Evolutionary conservation across 495 filamentous ascomycete species (phyloP).

Genomic region (Viridothelium virens): DNA sequence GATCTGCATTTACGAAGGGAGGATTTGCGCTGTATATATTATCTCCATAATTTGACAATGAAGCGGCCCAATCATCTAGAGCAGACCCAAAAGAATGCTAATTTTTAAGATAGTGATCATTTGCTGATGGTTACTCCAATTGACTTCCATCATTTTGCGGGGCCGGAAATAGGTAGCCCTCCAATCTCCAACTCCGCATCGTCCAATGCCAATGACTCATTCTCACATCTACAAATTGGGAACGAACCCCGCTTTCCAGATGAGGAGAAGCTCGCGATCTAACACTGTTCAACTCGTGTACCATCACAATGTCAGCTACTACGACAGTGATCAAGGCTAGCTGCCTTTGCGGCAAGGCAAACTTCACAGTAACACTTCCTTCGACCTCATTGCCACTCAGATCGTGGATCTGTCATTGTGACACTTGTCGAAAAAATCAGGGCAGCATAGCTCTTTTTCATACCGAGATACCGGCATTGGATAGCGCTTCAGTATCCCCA

Average conservation of each 20-base stretch:
- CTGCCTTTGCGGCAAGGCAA: slow-evolving; percentile 51
- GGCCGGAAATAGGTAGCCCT: neutral
- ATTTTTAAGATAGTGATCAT: no score
- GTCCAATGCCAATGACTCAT: no score
- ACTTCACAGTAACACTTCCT: slow-evolving; percentile 39
- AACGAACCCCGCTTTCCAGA: neutral
- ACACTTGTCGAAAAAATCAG: neutral
- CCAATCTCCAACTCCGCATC: neutral
- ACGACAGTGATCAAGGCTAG: slow-evolving; percentile 29
- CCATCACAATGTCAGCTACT: slow-evolving; percentile 17
- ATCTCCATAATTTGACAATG: neutral
- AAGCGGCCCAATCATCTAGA: neutral
- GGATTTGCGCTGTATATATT: neutral
- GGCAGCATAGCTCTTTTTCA: neutral
- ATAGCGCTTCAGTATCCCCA: slow-evolving; percentile 24
- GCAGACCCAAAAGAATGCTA: no score
- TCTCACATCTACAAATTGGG: no score
- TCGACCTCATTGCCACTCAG: slow-evolving; percentile 29
- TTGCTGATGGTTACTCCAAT: no score
- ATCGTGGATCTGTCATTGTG: slow-evolving; percentile 52
- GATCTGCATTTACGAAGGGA: neutral
- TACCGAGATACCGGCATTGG: slow-evolving; percentile 23
- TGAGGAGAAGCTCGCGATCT: neutral
- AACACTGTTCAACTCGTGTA: neutral
- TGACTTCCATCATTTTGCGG: neutral